Conservation (phyloP, 768 basidiomycete species). For the Tremella mesenterica region DNA sequence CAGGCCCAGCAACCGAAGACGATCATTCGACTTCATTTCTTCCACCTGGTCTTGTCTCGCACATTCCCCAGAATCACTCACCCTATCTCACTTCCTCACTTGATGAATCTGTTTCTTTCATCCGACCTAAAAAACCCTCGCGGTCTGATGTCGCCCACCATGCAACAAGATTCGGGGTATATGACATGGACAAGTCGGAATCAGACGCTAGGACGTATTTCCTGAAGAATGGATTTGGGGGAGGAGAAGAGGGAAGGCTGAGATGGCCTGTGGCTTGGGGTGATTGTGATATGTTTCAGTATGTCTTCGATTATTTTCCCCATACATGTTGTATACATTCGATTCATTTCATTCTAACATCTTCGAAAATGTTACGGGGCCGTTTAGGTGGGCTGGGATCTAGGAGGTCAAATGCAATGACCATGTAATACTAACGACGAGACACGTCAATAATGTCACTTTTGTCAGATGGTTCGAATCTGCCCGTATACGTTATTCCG, state of each 20-base stretch:
- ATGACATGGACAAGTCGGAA: neutral
- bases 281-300: slow-evolving; percentile 37
- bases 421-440: slow-evolving; percentile 1
- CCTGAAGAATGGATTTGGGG: slow-evolving; percentile 21
- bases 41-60: neutral
- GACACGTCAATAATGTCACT: slow-evolving; percentile 38
- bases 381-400: neutral
- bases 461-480: slow-evolving; percentile 32
- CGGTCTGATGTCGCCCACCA: slow-evolving; percentile 1
- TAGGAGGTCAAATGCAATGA: neutral
- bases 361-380: neutral
- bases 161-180: neutral
- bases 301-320: no score
- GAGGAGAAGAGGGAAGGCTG: slow-evolving; percentile 9
- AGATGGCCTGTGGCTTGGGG: slow-evolving; percentile 40
- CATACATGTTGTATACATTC: neutral
- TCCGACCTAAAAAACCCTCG: neutral
- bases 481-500: slow-evolving; percentile 27
- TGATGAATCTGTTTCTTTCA: no score
- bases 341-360: neutral
- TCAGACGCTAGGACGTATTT: slow-evolving; percentile 14
- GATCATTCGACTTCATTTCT: slow-evolving; percentile 24
- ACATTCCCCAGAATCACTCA: neutral
- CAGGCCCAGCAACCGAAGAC: slow-evolving; percentile 27
- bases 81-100: neutral